Percentiles rank a stretch among this genome's conserved stretches.
Conservation (phyloP, 2,329 filamentous ascomycete genomes). For the Exophiala sp. region DNA sequence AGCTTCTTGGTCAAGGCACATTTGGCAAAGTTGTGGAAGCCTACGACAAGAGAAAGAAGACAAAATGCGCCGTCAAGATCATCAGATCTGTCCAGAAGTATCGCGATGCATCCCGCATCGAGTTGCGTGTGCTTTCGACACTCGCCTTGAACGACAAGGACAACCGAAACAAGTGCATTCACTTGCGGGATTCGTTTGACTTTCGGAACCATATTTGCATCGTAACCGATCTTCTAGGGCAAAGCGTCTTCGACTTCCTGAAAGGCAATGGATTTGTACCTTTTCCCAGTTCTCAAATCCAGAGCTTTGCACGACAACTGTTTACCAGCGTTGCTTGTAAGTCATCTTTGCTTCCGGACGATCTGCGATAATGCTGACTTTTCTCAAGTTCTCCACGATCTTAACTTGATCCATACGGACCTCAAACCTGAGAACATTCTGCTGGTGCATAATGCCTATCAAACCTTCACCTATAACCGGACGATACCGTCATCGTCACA, state of each 20-base stretch:
- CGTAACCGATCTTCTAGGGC: conserved; percentile 70
- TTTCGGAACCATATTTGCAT: conserved; percentile 95
- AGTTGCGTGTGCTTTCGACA: conserved; percentile 85
- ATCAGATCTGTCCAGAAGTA: conserved; percentile 98
- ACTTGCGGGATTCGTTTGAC: conserved; percentile 93
- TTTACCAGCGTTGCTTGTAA: conserved; percentile 97
- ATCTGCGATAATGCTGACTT: conserved; percentile 29
- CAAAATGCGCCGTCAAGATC: conserved; percentile 92
- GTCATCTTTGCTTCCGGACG: conserved; percentile 36
- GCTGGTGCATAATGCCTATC: conserved; percentile 58
- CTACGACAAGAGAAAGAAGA: conserved; percentile 66
- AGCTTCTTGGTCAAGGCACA: conserved; percentile 88
- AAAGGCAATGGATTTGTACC: conserved; percentile 94
- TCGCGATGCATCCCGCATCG: conserved; percentile 89
- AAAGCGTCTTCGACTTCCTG: conserved; percentile 96
- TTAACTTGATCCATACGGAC: conserved; percentile 88
- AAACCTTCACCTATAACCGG: conserved; percentile 64
- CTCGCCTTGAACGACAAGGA: conserved; percentile 83
- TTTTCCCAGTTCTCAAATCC: conserved; percentile 97
- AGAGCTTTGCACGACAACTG: conserved; percentile 89
- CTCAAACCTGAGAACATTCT: conserved; percentile 60
- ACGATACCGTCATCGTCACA: conserved; percentile 60
- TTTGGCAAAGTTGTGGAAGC: conserved; percentile 98
- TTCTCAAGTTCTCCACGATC: conserved; percentile 75
- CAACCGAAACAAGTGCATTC: conserved; percentile 94